Base-by-base conservation (phyloP, 352 stramenopile genomes). In the Paralagenidium karlingii region DNA sequence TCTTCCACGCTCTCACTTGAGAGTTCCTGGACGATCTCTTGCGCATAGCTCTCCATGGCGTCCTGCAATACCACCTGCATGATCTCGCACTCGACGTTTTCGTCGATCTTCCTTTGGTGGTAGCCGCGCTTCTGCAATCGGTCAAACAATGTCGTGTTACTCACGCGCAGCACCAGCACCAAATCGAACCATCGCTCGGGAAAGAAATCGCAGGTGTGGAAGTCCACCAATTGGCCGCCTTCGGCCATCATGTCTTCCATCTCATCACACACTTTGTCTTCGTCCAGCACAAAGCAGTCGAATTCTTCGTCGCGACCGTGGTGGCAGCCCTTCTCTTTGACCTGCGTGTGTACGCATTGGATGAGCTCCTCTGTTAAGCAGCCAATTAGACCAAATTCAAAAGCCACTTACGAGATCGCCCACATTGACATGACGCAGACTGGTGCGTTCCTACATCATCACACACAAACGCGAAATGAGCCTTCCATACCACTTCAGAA, bases 31-130 rank as follows among this genome's bases (percentile, higher is more conserved):
- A 99, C 92, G 54, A 98, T 97, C 48, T 96, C 83, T 1, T 58
- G 28, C 18, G 78, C 83, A 62, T 98, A 99, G 33, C 70, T 89
- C 61, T 98, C 93, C 18, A 65, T 61, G 16, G 94, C 94, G 43
- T 99, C 95, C 40, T 99, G 93, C 9, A 98, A 58, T 38, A 98
- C 84, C 8, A 98, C 86, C 60, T 94, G 83, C 94, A 99, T 98
- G 57, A 99, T 99, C 68, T 99, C 95, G 47, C 86, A 97, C 61
- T 96, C 73, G 55, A 96, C 87, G 58, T 99, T 99, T 60, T 98
- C 93, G 12, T 52, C 51, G 51, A 96, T 61, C 51, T 99, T 99
- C 57, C 96, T 96, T 40, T 96, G 77, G 45, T 62, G 86, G 61
- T 99, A 99, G 20, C 90, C 90, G 46, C 82, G 76, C 45, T 71